Conservation (phyloP, 768 basidiomycete genomes). For the Lactarius hatsudake region DNA sequence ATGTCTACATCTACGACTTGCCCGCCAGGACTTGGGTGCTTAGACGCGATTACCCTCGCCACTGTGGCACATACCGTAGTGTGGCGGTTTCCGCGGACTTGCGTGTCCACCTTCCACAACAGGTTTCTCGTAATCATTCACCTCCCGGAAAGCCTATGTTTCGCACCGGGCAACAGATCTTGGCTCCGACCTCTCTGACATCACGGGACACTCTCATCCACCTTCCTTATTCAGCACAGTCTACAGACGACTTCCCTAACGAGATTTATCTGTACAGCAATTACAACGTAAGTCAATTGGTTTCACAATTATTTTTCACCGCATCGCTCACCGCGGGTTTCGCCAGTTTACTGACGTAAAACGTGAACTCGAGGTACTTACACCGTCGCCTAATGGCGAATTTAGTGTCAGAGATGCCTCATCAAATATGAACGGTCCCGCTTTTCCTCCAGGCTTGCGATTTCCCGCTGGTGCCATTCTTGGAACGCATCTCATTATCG, state of each 20-base stretch:
- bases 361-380: conserved; percentile 90
- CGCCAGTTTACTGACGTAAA: conserved; percentile 88
- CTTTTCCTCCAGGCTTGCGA: conserved; percentile 90
- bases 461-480: conserved; percentile 95
- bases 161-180: conserved; percentile 44
- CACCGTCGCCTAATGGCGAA: conserved; percentile 70
- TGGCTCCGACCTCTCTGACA: conserved; percentile 47
- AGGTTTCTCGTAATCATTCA: conserved; percentile 48
- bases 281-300: conserved; percentile 69
- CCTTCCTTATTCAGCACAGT: conserved; percentile 71
- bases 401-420: conserved; percentile 83
- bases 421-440: conserved; percentile 69
- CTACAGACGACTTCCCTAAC: conserved; percentile 72
- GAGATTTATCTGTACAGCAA: conserved; percentile 94
- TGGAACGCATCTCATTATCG: conserved; percentile 88
- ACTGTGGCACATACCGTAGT: conserved; percentile 94
- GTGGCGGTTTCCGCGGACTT: conserved; percentile 77
- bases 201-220: conserved; percentile 60
- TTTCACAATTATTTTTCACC: background rate
- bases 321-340: conserved; percentile 21
- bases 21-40: conserved; percentile 71
- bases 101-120: conserved; percentile 65
- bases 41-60: conserved; percentile 78
- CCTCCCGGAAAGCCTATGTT: conserved; percentile 55
- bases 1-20: conserved; percentile 88